These are phyloP conservation scores for Eutrema salsugineum DNA, from an alignment of 441 rosid genomes.

Conservation along the genomic window DNA sequence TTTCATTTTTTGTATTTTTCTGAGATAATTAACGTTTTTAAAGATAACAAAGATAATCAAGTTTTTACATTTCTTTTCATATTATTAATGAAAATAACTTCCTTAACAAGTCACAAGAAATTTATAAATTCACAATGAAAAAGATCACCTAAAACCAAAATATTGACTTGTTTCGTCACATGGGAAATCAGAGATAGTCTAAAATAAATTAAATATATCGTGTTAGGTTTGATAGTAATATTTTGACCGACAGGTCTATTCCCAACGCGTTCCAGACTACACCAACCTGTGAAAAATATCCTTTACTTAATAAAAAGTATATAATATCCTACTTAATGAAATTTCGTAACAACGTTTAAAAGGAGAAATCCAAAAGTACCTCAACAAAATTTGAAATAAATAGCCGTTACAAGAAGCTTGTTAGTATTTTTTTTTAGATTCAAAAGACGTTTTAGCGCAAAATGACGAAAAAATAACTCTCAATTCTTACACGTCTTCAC, in stretches of 20 bases:
- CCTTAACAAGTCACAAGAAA: neutral
- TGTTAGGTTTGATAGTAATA: neutral
- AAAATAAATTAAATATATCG: neutral
- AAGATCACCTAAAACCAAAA: neutral
- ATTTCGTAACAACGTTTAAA: neutral
- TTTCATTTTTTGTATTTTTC: neutral
- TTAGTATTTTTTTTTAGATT: neutral
- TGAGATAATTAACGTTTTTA: neutral
- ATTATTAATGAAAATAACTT: neutral
- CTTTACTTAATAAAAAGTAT: neutral
- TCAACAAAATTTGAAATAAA: neutral
- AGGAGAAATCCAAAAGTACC: neutral
- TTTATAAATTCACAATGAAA: neutral
- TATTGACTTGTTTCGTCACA: neutral
- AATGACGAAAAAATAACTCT: neutral
- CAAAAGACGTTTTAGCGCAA: neutral
- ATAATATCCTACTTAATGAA: neutral
- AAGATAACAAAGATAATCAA: neutral
- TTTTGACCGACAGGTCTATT: neutral
- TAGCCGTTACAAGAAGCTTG: conserved; percentile 26
- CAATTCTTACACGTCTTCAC: conserved; percentile 22
- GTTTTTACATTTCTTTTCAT: neutral
- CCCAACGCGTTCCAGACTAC: neutral
- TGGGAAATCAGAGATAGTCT: neutral
- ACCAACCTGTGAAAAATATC: conserved; percentile 2